phyloP scores from a whole-genome alignment of 805 yeast genomes.

The Naumovozyma dairenensis region DNA sequence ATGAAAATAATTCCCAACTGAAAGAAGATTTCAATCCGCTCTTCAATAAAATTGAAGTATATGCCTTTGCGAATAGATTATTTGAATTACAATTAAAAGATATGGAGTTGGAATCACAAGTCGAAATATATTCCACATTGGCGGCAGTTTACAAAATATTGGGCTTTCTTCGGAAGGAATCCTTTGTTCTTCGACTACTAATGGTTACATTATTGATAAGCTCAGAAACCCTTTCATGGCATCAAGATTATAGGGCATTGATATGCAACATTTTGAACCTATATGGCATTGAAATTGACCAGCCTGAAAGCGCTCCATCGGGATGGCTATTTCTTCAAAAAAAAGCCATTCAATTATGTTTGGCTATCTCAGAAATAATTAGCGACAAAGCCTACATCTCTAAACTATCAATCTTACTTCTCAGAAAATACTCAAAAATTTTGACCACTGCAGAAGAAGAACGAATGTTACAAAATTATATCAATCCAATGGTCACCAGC shows the following conservation, averaged over 20 bases:
- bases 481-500: slow-evolving; percentile 20
- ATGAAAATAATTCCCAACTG: not conserved
- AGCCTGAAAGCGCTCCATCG: slow-evolving; percentile 26
- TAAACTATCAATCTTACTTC: slow-evolving; percentile 41
- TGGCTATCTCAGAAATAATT: slow-evolving; percentile 44
- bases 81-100: slow-evolving; percentile 36
- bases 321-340: slow-evolving; percentile 53
- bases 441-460: slow-evolving; percentile 52
- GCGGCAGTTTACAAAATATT: slow-evolving; percentile 55
- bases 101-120: slow-evolving; percentile 43
- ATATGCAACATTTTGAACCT: slow-evolving; percentile 40
- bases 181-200: slow-evolving; percentile 59
- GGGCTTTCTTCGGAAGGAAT: slow-evolving; percentile 55
- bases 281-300: slow-evolving; percentile 42
- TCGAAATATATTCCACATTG: slow-evolving; percentile 53
- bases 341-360: slow-evolving; percentile 41
- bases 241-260: slow-evolving; percentile 32
- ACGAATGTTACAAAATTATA: slow-evolving; percentile 25
- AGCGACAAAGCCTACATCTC: slow-evolving; percentile 37
- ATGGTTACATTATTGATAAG: slow-evolving; percentile 42
- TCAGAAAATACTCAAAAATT: slow-evolving; percentile 46
- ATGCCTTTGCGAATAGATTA: slow-evolving; percentile 38
- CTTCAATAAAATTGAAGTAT: slow-evolving; percentile 36
- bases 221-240: slow-evolving; percentile 16
- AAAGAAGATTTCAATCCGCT: slow-evolving; percentile 3